phyloP scores from a whole-genome alignment of 2,329 filamentous ascomycete species.

The Xylaria hypoxylon region DNA sequence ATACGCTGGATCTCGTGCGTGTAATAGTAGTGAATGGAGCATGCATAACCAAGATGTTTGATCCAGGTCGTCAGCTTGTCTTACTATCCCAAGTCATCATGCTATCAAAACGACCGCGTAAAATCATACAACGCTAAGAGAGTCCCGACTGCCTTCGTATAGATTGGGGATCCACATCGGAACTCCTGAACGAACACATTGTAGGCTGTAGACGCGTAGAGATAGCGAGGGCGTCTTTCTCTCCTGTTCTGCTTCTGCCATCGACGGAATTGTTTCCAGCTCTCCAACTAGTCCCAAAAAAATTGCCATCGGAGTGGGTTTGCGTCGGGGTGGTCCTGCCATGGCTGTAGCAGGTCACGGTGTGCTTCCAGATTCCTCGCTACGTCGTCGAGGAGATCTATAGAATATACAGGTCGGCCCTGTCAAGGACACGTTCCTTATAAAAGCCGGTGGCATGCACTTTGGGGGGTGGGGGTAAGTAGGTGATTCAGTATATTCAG shows the following conservation, averaged over 20 bases:
- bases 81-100: slow-evolving; percentile 56
- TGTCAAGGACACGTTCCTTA: slow-evolving; percentile 13
- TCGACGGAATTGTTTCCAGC: not conserved
- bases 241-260: slow-evolving; percentile 5
- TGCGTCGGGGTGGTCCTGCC: not conserved
- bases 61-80: slow-evolving; percentile 55
- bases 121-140: slow-evolving; percentile 63
- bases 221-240: not conserved
- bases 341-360: slow-evolving; percentile 20
- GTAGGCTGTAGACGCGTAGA: too few relatives aligned
- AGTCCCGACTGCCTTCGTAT: not conserved
- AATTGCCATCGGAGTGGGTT: not conserved
- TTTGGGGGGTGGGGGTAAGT: not conserved
- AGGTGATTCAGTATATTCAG: not conserved
- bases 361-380: slow-evolving; percentile 9
- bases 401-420: slow-evolving; percentile 26
- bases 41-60: slow-evolving; percentile 53
- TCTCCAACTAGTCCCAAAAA: not conserved
- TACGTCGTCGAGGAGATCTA: slow-evolving; percentile 18
- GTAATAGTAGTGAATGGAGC: slow-evolving; percentile 36
- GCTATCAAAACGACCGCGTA: slow-evolving; percentile 70
- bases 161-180: not conserved
- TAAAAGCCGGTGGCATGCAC: not conserved
- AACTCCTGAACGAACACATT: not conserved
- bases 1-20: slow-evolving; percentile 36